A percentile compares a stretch with the other conserved stretches of the same genome.
Conservation (phyloP, 2,329 filamentous ascomycete species). For the Monascus ruber region DNA sequence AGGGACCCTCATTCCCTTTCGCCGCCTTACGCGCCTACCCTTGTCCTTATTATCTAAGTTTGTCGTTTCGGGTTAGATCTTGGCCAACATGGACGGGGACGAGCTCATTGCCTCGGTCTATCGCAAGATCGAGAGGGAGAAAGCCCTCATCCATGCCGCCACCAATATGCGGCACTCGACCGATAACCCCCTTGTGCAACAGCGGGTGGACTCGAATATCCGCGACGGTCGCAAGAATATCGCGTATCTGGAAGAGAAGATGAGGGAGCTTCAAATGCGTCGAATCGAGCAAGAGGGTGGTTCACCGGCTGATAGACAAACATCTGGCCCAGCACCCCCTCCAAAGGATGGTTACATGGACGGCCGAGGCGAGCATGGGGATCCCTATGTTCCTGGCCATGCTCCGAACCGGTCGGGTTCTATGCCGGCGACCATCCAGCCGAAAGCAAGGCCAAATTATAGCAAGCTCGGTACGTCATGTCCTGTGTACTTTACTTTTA, state of each 20-base stretch:
- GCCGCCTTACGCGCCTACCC: neutral
- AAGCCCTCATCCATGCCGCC: slow-evolving; percentile 85
- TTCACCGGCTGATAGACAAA: slow-evolving; percentile 39
- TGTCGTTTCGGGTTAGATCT: slow-evolving; percentile 1
- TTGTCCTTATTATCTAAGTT: neutral
- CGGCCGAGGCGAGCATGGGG: slow-evolving; percentile 50
- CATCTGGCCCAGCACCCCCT: slow-evolving; percentile 51
- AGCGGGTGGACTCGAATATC: slow-evolving; percentile 85
- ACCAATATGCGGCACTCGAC: slow-evolving; percentile 93
- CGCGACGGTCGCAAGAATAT: slow-evolving; percentile 88
- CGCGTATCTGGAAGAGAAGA: slow-evolving; percentile 86
- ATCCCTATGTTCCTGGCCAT: slow-evolving; percentile 41
- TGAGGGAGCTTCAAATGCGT: slow-evolving; percentile 78
- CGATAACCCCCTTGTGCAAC: slow-evolving; percentile 82
- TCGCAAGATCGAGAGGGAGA: slow-evolving; percentile 96
- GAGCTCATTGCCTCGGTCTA: slow-evolving; percentile 66
- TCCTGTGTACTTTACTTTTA: neutral
- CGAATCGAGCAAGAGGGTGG: slow-evolving; percentile 47
- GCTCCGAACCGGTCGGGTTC: slow-evolving; percentile 54
- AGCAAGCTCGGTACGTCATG: slow-evolving; percentile 74
- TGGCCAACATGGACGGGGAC: slow-evolving; percentile 45
- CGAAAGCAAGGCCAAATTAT: slow-evolving; percentile 76
- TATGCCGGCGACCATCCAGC: slow-evolving; percentile 71
- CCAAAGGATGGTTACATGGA: slow-evolving; percentile 59
- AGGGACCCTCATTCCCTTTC: neutral